Base-by-base conservation (phyloP, 352 stramenopile genomes). In the Pythium brassicae region DNA sequence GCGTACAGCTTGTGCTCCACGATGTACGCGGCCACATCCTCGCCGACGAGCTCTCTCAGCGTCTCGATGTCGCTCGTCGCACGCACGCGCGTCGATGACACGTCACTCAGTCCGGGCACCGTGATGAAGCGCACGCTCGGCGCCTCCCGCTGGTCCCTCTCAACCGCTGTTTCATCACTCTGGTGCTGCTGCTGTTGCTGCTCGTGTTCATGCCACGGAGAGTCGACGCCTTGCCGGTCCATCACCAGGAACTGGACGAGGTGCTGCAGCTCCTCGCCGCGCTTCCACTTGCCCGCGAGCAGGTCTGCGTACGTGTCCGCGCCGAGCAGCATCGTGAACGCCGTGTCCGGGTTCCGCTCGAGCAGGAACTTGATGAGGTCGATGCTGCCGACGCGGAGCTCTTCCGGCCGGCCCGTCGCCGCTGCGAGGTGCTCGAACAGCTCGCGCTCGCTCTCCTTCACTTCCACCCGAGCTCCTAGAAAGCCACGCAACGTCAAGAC, bases 251-350 rank as follows among this genome's bases (percentile, higher is more conserved):
- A 52, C 43, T 78, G 73, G 0, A 92, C 69, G 4, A 84, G 61
- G 29, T 71, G 71, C 67, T 86, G 69, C 1, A 96, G 71, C 57
- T 90, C 74, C 19, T 94, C 71, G 3, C 79, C 85, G 29, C 73
- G 63, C 57, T 96, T 96, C 87, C 87, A 96, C 65, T 96, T 96
- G 43, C 83, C 84, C 25, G 73, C 68, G 40, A 82, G 53, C 50
- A 96, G 62, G 62, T 96, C 87, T 8, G 71, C 70, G 67, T 87
- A 96, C 50, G 87, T 94, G 63, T 96, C 87, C 7, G 69, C 84
- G 7, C 87, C 87, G 7, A 95, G 53, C 23, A 95, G 64, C 71
- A 92, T 76, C 50, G 81, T 80, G 29, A 94, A 96, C 29, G 47
- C 63, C 23, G 68, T 69, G 50, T 91, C 58, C 29, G 66, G 69